Evolutionary conservation across 2,329 filamentous ascomycete species (phyloP).

Genomic region (Alternaria sp.): DNA sequence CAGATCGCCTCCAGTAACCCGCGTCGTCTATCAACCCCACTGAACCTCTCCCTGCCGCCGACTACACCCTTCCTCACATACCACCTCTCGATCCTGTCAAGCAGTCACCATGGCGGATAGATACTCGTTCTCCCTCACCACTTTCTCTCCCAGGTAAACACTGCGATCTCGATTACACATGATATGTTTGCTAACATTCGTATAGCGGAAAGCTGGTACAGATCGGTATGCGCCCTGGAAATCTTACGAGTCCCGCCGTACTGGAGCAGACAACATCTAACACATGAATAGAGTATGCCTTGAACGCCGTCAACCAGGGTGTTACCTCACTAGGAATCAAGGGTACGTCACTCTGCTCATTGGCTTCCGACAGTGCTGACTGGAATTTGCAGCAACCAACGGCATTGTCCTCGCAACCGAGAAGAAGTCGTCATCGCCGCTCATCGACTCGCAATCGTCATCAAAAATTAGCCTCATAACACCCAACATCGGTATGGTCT

Average conservation of each 20-base stretch:
- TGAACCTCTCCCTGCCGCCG: conserved; percentile 9
- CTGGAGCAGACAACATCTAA: conserved; percentile 22
- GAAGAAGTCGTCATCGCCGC: conserved; percentile 98
- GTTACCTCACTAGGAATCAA: conserved; percentile 99
- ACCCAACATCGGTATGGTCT: conserved; percentile 99
- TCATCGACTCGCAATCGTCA: conserved; percentile 92
- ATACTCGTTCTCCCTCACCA: conserved; percentile 99
- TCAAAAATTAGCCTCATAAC: conserved; percentile 98
- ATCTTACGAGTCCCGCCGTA: not conserved
- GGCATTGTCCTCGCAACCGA: conserved; percentile 98
- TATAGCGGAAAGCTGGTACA: conserved; percentile 96
- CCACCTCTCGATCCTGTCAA: not conserved
- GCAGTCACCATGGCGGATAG: conserved; percentile 82
- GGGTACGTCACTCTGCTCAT: conserved; percentile 62
- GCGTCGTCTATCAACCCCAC: conserved; percentile 23
- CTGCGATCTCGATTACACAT: conserved; percentile 27
- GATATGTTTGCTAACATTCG: conserved; percentile 56
- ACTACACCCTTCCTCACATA: conserved; percentile 7
- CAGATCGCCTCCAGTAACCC: conserved; percentile 30
- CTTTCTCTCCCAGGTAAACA: conserved; percentile 96
- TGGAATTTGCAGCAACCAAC: conserved; percentile 78
- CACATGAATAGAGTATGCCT: conserved; percentile 81
- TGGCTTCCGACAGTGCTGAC: conserved; percentile 13
- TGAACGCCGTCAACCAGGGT: conserved; percentile 99
- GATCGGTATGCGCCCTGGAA: conserved; percentile 73